A percentile compares a stretch with the other conserved stretches of the same genome.
These are phyloP conservation scores for Podospora appendiculata DNA, from an alignment of 495 filamentous ascomycete species.

Conservation along the genomic window DNA sequence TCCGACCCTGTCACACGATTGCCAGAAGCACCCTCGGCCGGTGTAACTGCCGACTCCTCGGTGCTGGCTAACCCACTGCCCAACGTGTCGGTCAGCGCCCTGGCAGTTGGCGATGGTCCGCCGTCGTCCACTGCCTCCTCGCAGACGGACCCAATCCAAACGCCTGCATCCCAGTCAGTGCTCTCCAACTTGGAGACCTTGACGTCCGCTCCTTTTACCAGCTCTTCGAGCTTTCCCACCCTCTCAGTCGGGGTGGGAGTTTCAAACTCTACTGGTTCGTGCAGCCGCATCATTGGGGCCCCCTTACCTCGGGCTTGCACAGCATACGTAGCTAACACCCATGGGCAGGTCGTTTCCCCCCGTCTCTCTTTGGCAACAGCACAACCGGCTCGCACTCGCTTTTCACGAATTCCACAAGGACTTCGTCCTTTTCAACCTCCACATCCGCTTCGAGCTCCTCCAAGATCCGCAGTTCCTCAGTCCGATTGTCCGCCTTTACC, in stretches of 20 bases:
- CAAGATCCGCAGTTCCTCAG: constrained; percentile 9
- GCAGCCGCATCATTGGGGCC: too few relatives aligned
- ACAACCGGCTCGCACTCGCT: constrained; percentile 17
- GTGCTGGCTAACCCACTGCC: constrained; percentile 13
- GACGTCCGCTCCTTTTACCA: constrained; percentile 44
- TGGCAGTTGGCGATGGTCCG: constrained; percentile 14
- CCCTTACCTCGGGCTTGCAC: too few relatives aligned
- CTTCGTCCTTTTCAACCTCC: constrained; percentile 15
- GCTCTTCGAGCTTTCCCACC: constrained; percentile 34
- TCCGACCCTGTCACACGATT: constrained; percentile 11
- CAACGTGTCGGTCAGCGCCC: constrained; percentile 16
- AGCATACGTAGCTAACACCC: too few relatives aligned
- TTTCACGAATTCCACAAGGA: constrained; percentile 22
- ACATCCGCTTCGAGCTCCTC: constrained; percentile 14
- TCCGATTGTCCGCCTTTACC: constrained; percentile 7
- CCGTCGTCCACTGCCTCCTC: constrained; percentile 18
- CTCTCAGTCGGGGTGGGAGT: constrained; percentile 18
- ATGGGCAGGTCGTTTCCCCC: constrained; percentile 21
- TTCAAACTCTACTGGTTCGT: constrained; percentile 36
- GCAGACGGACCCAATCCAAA: constrained; percentile 5
- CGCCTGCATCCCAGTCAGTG: constrained; percentile 10
- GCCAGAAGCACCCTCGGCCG: constrained; percentile 7
- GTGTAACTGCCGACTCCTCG: constrained; percentile 12
- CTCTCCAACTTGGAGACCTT: constrained; percentile 16
- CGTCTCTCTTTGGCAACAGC: constrained; percentile 33